Conservation (phyloP, 192 early-diverging fungal species). For the Chytriomyces sp. region DNA sequence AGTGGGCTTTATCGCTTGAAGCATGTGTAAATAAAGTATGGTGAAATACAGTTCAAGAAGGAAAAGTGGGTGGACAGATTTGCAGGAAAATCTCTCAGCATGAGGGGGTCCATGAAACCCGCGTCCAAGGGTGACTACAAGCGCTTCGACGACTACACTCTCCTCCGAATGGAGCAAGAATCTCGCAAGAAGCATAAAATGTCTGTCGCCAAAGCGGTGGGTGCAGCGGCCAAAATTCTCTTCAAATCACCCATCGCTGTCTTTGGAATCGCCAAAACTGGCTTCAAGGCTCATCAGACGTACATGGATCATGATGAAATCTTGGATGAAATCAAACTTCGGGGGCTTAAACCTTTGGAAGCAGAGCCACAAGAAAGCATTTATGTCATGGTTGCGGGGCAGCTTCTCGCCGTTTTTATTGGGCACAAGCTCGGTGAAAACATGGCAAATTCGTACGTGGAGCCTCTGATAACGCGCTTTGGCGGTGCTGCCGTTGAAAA, state of each 20-base stretch:
- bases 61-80: not conserved
- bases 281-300: slow-evolving; percentile 9
- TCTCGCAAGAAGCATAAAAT: slow-evolving; percentile 18
- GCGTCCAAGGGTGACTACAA: not conserved
- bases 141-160: not conserved
- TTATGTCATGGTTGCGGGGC: slow-evolving; percentile 25
- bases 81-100: not conserved
- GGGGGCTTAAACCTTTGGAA: slow-evolving; percentile 1
- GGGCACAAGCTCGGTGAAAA: slow-evolving; percentile 28
- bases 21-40: slow-evolving; percentile 10
- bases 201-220: slow-evolving; percentile 17
- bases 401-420: slow-evolving; percentile 23
- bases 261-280: slow-evolving; percentile 19
- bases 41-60: not conserved
- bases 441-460: slow-evolving; percentile 1
- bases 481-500: slow-evolving; percentile 24
- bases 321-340: slow-evolving; percentile 6
- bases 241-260: slow-evolving; percentile 23
- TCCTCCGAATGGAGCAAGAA: slow-evolving; percentile 19
- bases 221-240: slow-evolving; percentile 21
- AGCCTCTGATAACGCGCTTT: slow-evolving; percentile 27
- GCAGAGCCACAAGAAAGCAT: slow-evolving; percentile 10
- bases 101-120: not conserved
- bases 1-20: slow-evolving; percentile 6
- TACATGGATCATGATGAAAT: slow-evolving; percentile 19